These are phyloP conservation scores for Trametes coccinea DNA, from an alignment of 768 basidiomycete species.

Conservation along the genomic window DNA sequence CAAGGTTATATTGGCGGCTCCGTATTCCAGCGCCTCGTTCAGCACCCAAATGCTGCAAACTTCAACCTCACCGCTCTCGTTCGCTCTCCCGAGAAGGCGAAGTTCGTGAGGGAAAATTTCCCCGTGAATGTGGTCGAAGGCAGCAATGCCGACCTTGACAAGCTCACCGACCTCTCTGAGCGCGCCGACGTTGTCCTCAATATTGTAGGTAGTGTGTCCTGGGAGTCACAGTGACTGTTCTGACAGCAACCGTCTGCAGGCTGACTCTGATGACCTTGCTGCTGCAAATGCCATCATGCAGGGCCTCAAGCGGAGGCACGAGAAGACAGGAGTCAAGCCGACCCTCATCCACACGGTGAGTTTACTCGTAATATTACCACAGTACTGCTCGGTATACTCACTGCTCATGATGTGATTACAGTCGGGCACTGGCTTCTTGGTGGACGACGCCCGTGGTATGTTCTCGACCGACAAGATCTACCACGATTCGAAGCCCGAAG, in stretches of 20 bases:
- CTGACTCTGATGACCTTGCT: no score
- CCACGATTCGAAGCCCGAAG: conserved; percentile 47
- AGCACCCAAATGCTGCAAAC: conserved; percentile 41
- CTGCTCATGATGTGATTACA: conserved; percentile 35
- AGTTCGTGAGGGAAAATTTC: conserved; percentile 22
- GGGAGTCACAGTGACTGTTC: no score
- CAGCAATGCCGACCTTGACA: conserved; percentile 33
- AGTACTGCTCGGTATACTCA: conserved; percentile 12
- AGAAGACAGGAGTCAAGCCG: no score
- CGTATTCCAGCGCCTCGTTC: conserved; percentile 48
- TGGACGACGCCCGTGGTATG: conserved; percentile 47
- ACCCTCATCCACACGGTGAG: no score
- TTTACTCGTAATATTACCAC: background rate
- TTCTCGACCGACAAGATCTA: conserved; percentile 43
- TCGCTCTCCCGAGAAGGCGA: conserved; percentile 41
- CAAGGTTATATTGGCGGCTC: conserved; percentile 62
- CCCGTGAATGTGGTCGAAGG: conserved; percentile 27
- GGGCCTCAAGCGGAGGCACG: no score
- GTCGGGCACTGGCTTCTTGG: conserved; percentile 40
- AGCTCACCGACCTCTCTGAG: conserved; percentile 42
- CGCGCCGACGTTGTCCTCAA: conserved; percentile 29
- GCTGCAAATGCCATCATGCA: no score
- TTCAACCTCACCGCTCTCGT: conserved; percentile 50
- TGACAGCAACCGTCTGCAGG: no score
- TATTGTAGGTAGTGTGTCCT: no score